Percentiles rank a stretch among this genome's conserved stretches.
phyloP scores from a whole-genome alignment of 2,329 filamentous ascomycete species.

The Lecanicillium sp. region DNA sequence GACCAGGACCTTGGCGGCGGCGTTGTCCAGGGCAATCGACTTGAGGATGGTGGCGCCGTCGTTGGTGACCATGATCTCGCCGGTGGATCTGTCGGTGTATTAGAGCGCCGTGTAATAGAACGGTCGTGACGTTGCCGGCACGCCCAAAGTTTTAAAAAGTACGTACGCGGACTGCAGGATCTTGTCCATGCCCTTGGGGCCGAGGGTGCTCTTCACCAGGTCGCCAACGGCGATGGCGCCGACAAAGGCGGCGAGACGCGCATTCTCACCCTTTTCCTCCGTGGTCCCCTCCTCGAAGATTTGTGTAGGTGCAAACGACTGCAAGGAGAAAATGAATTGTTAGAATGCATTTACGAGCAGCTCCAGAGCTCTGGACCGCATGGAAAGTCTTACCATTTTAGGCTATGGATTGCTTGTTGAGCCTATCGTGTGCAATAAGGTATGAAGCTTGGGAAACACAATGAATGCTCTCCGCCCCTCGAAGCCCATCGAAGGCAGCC shows the following conservation, averaged over 20 bases:
- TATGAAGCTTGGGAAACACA: slow-evolving; percentile 7
- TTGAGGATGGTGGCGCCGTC: slow-evolving; percentile 98
- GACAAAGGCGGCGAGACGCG: slow-evolving; percentile 94
- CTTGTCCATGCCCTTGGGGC: slow-evolving; percentile 99
- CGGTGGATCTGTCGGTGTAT: slow-evolving; percentile 63
- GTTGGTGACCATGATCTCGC: slow-evolving; percentile 97
- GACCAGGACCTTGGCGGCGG: slow-evolving; percentile 94
- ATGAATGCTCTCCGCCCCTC: slow-evolving; percentile 14
- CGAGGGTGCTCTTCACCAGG: slow-evolving; percentile 92
- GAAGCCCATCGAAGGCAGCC: slow-evolving; percentile 14
- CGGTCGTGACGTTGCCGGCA: too few relatives aligned
- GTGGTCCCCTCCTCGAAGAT: slow-evolving; percentile 97
- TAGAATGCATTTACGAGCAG: background rate
- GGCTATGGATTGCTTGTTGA: background rate
- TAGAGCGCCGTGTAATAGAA: slow-evolving; percentile 17
- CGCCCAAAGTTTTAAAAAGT: too few relatives aligned
- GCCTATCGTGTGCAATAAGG: slow-evolving; percentile 8
- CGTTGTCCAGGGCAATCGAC: slow-evolving; percentile 96
- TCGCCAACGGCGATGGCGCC: slow-evolving; percentile 97
- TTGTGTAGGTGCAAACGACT: slow-evolving; percentile 81
- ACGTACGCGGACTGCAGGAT: slow-evolving; percentile 90
- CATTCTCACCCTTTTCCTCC: slow-evolving; percentile 98
- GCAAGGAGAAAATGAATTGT: slow-evolving; percentile 14
- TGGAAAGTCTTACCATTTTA: slow-evolving; percentile 13
- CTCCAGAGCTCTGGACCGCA: too few relatives aligned